phyloP scores from a whole-genome alignment of 306 rosid genomes.

The Astragalus membranaceus region DNA sequence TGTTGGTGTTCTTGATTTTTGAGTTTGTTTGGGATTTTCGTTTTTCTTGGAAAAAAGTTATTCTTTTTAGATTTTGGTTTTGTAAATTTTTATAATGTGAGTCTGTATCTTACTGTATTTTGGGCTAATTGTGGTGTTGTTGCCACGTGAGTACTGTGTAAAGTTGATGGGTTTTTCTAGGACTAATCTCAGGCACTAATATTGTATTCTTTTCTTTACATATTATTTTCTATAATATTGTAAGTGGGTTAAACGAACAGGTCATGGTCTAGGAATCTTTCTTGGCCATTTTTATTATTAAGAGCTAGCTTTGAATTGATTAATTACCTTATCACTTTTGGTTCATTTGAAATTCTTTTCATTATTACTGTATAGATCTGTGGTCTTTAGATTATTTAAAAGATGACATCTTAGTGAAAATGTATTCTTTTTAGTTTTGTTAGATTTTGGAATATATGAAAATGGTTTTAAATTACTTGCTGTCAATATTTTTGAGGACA shows the following conservation, averaged over 20 bases:
- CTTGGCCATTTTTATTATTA: neutral
- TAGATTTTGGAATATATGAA: slow-evolving; percentile 16
- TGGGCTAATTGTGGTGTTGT: slow-evolving; percentile 6
- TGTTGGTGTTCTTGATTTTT: slow-evolving; percentile 6
- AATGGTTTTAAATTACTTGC: neutral
- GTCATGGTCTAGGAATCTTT: slow-evolving; percentile 14
- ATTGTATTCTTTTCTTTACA: neutral
- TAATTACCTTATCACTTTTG: neutral
- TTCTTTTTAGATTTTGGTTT: neutral
- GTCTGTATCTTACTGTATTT: neutral
- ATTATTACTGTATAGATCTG: slow-evolving; percentile 10
- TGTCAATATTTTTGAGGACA: slow-evolving; percentile 17
- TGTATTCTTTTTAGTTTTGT: neutral
- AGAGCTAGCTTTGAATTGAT: slow-evolving; percentile 1
- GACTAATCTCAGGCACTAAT: slow-evolving; percentile 22
- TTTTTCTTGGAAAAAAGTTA: neutral
- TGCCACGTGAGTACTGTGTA: slow-evolving; percentile 26
- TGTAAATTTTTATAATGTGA: neutral
- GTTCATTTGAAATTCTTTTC: slow-evolving; percentile 1
- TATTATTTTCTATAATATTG: neutral
- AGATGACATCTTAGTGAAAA: neutral
- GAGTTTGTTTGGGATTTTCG: slow-evolving; percentile 11
- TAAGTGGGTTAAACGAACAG: neutral
- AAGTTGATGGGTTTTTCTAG: slow-evolving; percentile 30
- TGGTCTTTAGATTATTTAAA: neutral